Conservation (phyloP, 2,329 filamentous ascomycete species). For the Chaetomium sp. region DNA sequence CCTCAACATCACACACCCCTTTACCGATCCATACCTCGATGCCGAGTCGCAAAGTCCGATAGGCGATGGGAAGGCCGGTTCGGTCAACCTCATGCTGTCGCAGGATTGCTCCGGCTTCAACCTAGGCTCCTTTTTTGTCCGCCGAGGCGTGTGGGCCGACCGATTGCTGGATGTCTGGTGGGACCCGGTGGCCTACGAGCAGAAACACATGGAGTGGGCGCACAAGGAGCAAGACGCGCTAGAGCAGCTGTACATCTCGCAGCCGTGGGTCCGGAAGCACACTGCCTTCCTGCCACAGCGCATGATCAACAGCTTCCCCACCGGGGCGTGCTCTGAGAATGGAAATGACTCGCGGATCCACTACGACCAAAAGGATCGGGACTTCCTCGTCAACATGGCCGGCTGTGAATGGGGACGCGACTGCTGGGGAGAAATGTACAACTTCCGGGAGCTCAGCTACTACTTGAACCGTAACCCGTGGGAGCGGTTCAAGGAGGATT, state of each 20-base stretch:
- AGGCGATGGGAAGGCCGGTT: slow-evolving; percentile 75
- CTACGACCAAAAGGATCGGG: slow-evolving; percentile 80
- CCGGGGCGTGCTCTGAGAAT: slow-evolving; percentile 81
- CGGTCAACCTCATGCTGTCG: slow-evolving; percentile 83
- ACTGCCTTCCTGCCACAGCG: slow-evolving; percentile 89
- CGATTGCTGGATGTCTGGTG: slow-evolving; percentile 94
- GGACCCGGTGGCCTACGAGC: slow-evolving; percentile 96
- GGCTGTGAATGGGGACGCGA: slow-evolving; percentile 96
- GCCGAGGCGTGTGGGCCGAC: slow-evolving; percentile 85
- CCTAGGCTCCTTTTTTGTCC: slow-evolving; percentile 90
- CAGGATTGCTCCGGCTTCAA: slow-evolving; percentile 98
- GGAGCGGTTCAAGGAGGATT: slow-evolving; percentile 73
- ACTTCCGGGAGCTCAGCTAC: slow-evolving; percentile 89
- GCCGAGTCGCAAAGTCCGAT: slow-evolving; percentile 67
- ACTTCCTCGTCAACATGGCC: slow-evolving; percentile 98
- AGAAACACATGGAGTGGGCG: slow-evolving; percentile 98
- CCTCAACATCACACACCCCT: slow-evolving; percentile 86
- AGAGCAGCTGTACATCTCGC: slow-evolving; percentile 85
- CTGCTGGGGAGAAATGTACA: slow-evolving; percentile 98
- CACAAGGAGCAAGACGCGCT: slow-evolving; percentile 98
- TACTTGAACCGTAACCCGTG: slow-evolving; percentile 81
- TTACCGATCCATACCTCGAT: slow-evolving; percentile 74
- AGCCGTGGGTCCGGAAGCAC: slow-evolving; percentile 89
- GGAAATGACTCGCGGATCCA: slow-evolving; percentile 77
- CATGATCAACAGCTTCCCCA: slow-evolving; percentile 91